Conservation (phyloP, 106 monocot species). For the Hemerocallis citrina region DNA sequence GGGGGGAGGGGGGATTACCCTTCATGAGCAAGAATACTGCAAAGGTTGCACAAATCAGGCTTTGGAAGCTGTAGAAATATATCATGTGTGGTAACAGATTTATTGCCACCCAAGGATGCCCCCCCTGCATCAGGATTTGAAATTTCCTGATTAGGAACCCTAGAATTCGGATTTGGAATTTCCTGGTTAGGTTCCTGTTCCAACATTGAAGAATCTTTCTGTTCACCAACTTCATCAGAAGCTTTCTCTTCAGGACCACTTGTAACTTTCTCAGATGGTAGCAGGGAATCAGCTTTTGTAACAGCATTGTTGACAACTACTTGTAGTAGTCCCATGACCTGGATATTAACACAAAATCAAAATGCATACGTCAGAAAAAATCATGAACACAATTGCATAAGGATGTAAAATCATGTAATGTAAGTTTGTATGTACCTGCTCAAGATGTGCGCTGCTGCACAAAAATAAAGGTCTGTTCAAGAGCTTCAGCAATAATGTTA, state of each 20-base stretch:
- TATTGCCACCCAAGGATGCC: conserved; percentile 13
- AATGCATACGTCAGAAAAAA: neutral
- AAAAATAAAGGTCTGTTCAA: conserved; percentile 58
- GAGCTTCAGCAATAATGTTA: conserved; percentile 55
- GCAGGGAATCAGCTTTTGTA: conserved; percentile 29
- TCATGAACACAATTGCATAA: neutral
- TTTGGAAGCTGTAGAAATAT: conserved; percentile 51
- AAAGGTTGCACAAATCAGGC: conserved; percentile 48
- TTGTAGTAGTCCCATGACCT: conserved; percentile 71
- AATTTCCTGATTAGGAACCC: too few species aligned
- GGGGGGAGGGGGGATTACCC: too few species aligned
- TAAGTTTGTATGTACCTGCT: conserved; percentile 43
- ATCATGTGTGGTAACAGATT: conserved; percentile 23
- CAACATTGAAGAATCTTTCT: conserved; percentile 17
- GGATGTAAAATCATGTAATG: too few species aligned
- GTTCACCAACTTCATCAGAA: conserved; percentile 7
- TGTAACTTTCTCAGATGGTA: conserved; percentile 17
- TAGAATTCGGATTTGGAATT: conserved; percentile 2
- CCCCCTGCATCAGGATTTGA: too few species aligned
- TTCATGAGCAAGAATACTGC: conserved; percentile 54
- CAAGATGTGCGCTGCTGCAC: conserved; percentile 59
- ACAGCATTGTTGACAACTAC: conserved; percentile 62
- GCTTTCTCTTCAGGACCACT: conserved; percentile 11
- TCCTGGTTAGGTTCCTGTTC: conserved; percentile 23
- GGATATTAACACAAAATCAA: neutral